Evolutionary conservation across 1,139 yeast species (phyloP).

Genomic region (Saccharomyces hybrid): DNA sequence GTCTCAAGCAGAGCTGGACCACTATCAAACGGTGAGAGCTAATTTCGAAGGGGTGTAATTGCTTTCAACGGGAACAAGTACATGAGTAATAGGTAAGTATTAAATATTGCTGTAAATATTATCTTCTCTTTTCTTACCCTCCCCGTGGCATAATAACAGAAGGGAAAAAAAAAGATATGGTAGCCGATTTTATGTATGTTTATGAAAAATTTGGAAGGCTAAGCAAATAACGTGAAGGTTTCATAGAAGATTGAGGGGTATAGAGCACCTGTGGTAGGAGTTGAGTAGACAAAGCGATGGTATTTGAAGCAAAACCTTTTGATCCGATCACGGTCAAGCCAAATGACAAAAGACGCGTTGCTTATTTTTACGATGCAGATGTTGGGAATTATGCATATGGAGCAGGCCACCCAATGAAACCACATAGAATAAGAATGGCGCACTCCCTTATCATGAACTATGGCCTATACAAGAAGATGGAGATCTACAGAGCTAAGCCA

Average conservation of each 20-base stretch:
- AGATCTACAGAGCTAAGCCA: constrained; percentile 91
- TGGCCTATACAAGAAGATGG: constrained; percentile 94
- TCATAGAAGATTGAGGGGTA: not conserved
- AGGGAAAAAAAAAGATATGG: not conserved
- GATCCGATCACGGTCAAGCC: constrained; percentile 53
- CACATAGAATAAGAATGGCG: constrained; percentile 97
- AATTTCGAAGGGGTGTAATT: constrained; percentile 48
- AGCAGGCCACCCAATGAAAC: constrained; percentile 98
- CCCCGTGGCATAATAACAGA: not conserved
- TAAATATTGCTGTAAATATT: not conserved
- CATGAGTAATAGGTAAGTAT: not conserved
- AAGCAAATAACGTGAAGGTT: not conserved
- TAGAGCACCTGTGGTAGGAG: not conserved
- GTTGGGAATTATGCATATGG: constrained; percentile 97
- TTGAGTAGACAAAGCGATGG: constrained; percentile 20
- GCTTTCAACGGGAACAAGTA: not conserved
- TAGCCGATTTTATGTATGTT: not conserved
- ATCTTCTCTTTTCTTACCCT: not conserved
- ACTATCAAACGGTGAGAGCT: constrained; percentile 67
- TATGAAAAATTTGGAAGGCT: not conserved
- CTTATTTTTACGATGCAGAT: constrained; percentile 69
- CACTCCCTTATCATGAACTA: constrained; percentile 95
- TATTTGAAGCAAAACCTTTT: constrained; percentile 45
- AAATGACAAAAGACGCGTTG: constrained; percentile 53
- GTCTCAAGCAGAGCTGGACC: constrained; percentile 76